phyloP scores from a whole-genome alignment of 352 stramenopile genomes.

The Aphanomyces invadans region DNA sequence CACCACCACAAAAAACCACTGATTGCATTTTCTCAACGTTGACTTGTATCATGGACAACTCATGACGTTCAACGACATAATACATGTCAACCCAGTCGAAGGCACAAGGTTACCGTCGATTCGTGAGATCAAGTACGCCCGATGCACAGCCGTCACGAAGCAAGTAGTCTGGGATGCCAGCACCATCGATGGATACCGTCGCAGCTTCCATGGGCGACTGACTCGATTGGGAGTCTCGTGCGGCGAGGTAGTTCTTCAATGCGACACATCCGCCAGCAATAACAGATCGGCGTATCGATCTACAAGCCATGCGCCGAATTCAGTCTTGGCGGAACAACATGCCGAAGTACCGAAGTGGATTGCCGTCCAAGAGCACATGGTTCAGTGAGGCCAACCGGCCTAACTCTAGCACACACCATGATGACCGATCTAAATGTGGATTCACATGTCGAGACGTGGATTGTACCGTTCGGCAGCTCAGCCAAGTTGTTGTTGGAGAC shows the following conservation, averaged over 20 bases:
- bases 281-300: constrained; percentile 51
- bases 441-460: neutral
- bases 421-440: neutral
- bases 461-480: constrained; percentile 13
- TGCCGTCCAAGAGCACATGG: constrained; percentile 67
- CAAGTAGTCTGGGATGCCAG: neutral
- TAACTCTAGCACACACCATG: constrained; percentile 25
- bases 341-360: constrained; percentile 52
- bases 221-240: constrained; percentile 29
- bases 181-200: constrained; percentile 23
- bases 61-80: too few species aligned
- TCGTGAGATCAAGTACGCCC: constrained; percentile 14
- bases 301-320: too few species aligned
- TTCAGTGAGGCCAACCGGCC: constrained; percentile 70
- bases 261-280: constrained; percentile 55
- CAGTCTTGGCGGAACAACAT: too few species aligned
- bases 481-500: constrained; percentile 24
- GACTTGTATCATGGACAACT: too few species aligned
- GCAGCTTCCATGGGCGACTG: constrained; percentile 36
- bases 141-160: constrained; percentile 6
- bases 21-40: too few species aligned
- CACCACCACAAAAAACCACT: neutral
- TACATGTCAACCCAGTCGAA: too few species aligned
- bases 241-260: constrained; percentile 73
- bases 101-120: constrained; percentile 6